Base-by-base conservation (phyloP, 192 early-diverging fungal species). In the Lobosporangium transversale region DNA sequence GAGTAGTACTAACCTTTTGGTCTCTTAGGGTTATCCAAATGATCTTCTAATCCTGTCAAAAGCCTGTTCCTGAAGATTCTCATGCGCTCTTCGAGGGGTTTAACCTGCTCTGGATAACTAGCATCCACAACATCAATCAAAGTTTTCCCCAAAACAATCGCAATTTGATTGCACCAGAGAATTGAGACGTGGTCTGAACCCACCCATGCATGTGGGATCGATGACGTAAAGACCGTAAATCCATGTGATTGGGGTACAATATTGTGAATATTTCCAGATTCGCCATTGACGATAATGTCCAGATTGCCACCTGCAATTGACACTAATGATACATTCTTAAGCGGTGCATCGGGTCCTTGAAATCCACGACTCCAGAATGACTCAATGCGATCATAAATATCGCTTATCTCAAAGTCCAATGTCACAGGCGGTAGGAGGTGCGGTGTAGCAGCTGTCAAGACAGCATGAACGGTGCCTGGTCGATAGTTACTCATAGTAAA, bases 141-240 rank as follows among this genome's bases (percentile, higher is more conserved):
- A 37, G 88, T 78, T 5, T 66, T 66, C 9, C 88, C 84, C 30
- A 94, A 67, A 40, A 89, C 87, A 15, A 82, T 79, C 14, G 88
- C 87, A 56, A 98, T 82, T 81, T 99, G 97, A 62, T 92, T 92
- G 53, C 97, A 99, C 93, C 94, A 96, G 55, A 99, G 69, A 30
- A 95, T 92, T 31, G 88, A 88, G 57, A 92, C 86, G 76, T 99
- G 97, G 69, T 95, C 94, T 45, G 89, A 85, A 21, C 91, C 88
- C 24, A 90, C 89, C 97, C 97, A 99, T 11, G 97, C 95, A 31
- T 87, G 75, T 24, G 94, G 91, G 29, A 98, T 88, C 0, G 85
- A 84, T 6, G 93, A 90, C 7, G 94, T 89, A 52, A 92, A 90
- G 0, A 91, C 88, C 45, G 92, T 90, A 33, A 98, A 91, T 7